These are phyloP conservation scores for Lentinula sp. DNA, from an alignment of 768 basidiomycete species.

Conservation along the genomic window DNA sequence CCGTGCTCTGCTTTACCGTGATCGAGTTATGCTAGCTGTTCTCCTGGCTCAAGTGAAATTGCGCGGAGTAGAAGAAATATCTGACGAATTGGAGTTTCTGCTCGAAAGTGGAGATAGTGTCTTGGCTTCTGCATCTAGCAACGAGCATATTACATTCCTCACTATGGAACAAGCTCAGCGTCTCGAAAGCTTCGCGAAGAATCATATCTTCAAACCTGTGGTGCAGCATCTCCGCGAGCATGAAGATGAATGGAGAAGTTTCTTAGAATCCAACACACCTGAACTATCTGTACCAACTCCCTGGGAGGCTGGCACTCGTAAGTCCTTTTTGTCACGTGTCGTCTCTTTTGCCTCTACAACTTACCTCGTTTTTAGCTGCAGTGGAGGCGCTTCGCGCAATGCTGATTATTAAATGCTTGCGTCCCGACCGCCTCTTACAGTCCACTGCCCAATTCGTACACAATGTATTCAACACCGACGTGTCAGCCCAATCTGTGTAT, in stretches of 20 bases:
- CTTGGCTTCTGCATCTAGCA: constrained; percentile 27
- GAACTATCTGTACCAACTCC: constrained; percentile 68
- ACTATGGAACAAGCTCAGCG: constrained; percentile 64
- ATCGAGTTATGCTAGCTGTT: constrained; percentile 87
- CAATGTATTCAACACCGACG: constrained; percentile 72
- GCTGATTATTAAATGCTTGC: constrained; percentile 82
- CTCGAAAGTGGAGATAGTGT: constrained; percentile 79
- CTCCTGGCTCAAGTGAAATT: constrained; percentile 87
- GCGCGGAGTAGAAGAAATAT: constrained; percentile 70
- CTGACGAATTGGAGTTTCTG: constrained; percentile 87
- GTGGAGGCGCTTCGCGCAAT: constrained; percentile 71
- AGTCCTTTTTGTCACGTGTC: constrained; percentile 22
- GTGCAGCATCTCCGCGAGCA: constrained; percentile 54
- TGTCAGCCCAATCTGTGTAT: constrained; percentile 68
- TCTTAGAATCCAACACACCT: constrained; percentile 61
- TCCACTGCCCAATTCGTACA: constrained; percentile 73
- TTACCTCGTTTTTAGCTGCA: constrained; percentile 41
- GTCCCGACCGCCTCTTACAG: constrained; percentile 88
- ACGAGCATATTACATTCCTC: constrained; percentile 42
- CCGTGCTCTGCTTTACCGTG: constrained; percentile 81
- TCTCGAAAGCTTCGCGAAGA: constrained; percentile 64
- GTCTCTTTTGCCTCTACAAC: constrained; percentile 5
- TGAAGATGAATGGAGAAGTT: constrained; percentile 63
- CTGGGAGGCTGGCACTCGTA: constrained; percentile 77
- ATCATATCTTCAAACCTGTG: constrained; percentile 75